phyloP scores from a whole-genome alignment of 2,329 filamentous ascomycete species.

The Ceratocystis smalleyi region DNA sequence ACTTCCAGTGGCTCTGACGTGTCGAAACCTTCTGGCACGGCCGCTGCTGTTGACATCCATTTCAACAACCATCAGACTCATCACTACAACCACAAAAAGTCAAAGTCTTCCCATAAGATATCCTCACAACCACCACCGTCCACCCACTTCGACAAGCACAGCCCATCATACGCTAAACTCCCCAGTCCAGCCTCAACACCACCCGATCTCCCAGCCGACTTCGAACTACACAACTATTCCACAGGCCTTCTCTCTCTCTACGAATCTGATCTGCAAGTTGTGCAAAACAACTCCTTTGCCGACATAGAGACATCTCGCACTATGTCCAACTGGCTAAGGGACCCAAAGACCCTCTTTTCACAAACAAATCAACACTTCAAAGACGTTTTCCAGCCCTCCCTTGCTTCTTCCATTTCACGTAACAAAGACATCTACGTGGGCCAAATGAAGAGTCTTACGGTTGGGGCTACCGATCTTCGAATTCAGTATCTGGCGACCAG shows the following conservation, averaged over 20 bases:
- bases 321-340: conserved; percentile 63
- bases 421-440: conserved; percentile 34
- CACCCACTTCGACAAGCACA: conserved; percentile 49
- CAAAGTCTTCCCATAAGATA: conserved; percentile 66
- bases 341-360: conserved; percentile 50
- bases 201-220: conserved; percentile 46
- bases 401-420: conserved; percentile 29
- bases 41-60: background rate
- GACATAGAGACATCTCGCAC: conserved; percentile 60
- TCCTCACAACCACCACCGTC: conserved; percentile 51
- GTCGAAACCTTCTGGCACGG: background rate
- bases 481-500: conserved; percentile 52
- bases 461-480: conserved; percentile 37
- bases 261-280: conserved; percentile 38
- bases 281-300: conserved; percentile 61
- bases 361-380: conserved; percentile 49
- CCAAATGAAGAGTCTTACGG: conserved; percentile 33
- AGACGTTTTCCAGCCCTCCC: conserved; percentile 52
- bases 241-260: conserved; percentile 61
- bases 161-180: conserved; percentile 47
- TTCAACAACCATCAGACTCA: background rate
- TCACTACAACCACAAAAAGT: conserved; percentile 48
- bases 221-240: conserved; percentile 54
- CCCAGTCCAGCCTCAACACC: conserved; percentile 66
- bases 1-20: background rate